Conservation (phyloP, 768 basidiomycete genomes). For the Coprinellus aureogranulatus region DNA sequence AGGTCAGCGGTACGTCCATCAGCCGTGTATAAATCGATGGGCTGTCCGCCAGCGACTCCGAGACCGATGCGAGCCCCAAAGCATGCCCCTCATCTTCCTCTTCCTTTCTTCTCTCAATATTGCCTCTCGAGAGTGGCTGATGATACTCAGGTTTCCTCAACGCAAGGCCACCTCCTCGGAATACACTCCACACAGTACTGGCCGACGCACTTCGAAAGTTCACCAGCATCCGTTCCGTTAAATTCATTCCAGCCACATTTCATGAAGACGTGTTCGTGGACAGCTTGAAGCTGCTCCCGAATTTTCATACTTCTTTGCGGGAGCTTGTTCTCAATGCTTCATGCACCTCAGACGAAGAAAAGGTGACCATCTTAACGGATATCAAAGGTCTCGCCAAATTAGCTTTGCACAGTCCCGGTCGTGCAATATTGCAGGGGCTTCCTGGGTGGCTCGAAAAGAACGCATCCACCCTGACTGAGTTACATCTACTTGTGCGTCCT, state of each 20-base stretch:
- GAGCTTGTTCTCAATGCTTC: slow-evolving; percentile 30
- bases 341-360: slow-evolving; percentile 26
- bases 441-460: slow-evolving; percentile 44
- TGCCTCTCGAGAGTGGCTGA: background rate
- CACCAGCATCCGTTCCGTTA: slow-evolving; percentile 28
- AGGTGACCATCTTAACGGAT: slow-evolving; percentile 22
- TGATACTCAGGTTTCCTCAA: slow-evolving; percentile 8
- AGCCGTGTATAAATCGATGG: slow-evolving; percentile 3
- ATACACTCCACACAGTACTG: slow-evolving; percentile 17
- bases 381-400: slow-evolving; percentile 25
- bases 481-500: slow-evolving; percentile 43
- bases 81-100: slow-evolving; percentile 31
- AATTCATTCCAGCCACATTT: slow-evolving; percentile 25
- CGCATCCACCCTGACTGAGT: slow-evolving; percentile 28
- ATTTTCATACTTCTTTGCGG: slow-evolving; percentile 18
- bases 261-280: slow-evolving; percentile 26
- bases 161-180: slow-evolving; percentile 18
- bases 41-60: slow-evolving; percentile 16
- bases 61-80: slow-evolving; percentile 32
- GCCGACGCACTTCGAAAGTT: slow-evolving; percentile 26
- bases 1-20: slow-evolving; percentile 42
- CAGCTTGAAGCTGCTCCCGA: slow-evolving; percentile 18
- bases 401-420: slow-evolving; percentile 32
- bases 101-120: slow-evolving; percentile 29
- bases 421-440: slow-evolving; percentile 40